Base-by-base conservation (phyloP, 192 early-diverging fungal genomes). In the Podila clonocystis region DNA sequence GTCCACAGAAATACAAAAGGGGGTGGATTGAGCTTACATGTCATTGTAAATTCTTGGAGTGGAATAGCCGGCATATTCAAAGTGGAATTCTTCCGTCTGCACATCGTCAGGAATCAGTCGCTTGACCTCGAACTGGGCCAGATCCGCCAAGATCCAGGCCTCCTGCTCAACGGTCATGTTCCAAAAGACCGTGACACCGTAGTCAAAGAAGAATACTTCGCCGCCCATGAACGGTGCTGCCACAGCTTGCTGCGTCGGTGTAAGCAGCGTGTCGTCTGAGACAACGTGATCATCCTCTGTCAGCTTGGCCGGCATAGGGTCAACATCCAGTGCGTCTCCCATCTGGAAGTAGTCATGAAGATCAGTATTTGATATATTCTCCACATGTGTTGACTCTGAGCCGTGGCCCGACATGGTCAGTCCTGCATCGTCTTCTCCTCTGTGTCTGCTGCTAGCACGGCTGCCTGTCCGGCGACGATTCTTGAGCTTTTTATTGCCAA, bases 11-110 rank as follows among this genome's bases (percentile, higher is more conserved):
- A 15, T n/a, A 45, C 24, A 65, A 36, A 36, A 62, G 61, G 26
- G 26, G 58, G 3, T 26, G 6, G 45, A 17, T 12, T 19, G 24
- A 5, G 12, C 77, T 80, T 80, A 80, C 89, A 95, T 93, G 61
- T 95, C 94, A 70, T 95, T 94, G 84, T 92, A 95, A 34, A 95
- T 94, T 13, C 94, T 74, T 11, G 94, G 93, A 30, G 73, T 73
- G 7, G 82, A 91, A 38, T 77, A 86, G 59, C 83, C 63, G 70
- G 94, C 93, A 66, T 95, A 95, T 75, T 95, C 93, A 68, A 94
- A 95, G 60, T 93, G 91, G 77, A 95, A 92, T 62, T 93, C 92
- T 62, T 95, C 94, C 41, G 87, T 87, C 72, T 93, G 89, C 17
- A 90, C 75, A 66, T 92, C 91, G 7, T 85, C 87, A 33, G 82